phyloP scores from a whole-genome alignment of 2,329 filamentous ascomycete species.

The Pestalotiopsis sp. region DNA sequence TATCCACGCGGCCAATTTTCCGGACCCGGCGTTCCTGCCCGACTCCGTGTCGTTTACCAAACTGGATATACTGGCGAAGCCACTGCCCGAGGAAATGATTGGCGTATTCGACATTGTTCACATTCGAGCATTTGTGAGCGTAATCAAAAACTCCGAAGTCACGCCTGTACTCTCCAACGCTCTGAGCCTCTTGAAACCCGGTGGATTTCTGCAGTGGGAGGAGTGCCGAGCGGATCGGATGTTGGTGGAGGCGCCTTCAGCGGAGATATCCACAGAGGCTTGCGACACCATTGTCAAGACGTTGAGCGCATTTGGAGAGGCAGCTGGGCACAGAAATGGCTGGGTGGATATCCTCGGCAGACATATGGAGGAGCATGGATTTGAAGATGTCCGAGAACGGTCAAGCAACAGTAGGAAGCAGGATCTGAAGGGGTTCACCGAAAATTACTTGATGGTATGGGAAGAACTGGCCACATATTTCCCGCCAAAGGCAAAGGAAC shows the following conservation, averaged over 20 bases:
- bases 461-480: conserved; percentile 25
- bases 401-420: conserved; percentile 9
- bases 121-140: conserved; percentile 21
- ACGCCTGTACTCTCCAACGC: conserved; percentile 18
- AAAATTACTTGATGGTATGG: conserved; percentile 29
- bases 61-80: conserved; percentile 20
- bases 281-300: conserved; percentile 20
- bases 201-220: conserved; percentile 29
- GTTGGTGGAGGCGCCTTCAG: conserved; percentile 14
- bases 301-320: conserved; percentile 8
- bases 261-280: conserved; percentile 8
- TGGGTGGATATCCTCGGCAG: conserved; percentile 16
- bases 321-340: conserved; percentile 13
- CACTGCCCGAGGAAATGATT: conserved; percentile 18
- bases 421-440: conserved; percentile 28
- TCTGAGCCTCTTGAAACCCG: conserved; percentile 24
- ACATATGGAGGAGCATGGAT: conserved; percentile 17
- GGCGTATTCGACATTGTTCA: conserved; percentile 28
- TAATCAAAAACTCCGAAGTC: conserved; percentile 18
- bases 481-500: conserved; percentile 18
- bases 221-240: conserved; percentile 20
- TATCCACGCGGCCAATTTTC: conserved; percentile 25
- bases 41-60: conserved; percentile 18
- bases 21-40: conserved; percentile 18
- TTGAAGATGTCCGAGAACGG: conserved; percentile 12